Percentiles rank a stretch among this genome's conserved stretches.
These are phyloP conservation scores for Aspergillus amoenus DNA, from an alignment of 2,329 filamentous ascomycete genomes.

Conservation along the genomic window DNA sequence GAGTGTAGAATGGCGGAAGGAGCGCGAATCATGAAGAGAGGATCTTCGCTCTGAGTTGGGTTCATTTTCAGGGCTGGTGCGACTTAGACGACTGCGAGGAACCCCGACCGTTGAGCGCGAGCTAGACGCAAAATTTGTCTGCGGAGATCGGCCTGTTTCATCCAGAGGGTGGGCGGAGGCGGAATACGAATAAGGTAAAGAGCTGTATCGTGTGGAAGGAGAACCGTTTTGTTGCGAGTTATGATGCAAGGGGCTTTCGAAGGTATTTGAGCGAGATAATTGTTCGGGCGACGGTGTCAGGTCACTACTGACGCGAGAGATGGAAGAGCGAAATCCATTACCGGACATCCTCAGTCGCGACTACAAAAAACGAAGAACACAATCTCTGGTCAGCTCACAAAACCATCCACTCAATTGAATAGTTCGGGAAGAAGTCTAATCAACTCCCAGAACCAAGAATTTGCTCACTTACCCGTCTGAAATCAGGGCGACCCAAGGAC, in stretches of 20 bases:
- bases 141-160: slow-evolving; percentile 35
- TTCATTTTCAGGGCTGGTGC: slow-evolving; percentile 34
- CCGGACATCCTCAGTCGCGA: slow-evolving; percentile 40
- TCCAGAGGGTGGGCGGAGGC: slow-evolving; percentile 41
- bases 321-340: slow-evolving; percentile 34
- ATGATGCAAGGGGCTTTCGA: slow-evolving; percentile 33
- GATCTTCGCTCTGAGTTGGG: slow-evolving; percentile 30
- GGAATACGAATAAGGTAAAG: slow-evolving; percentile 28
- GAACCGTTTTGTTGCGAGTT: slow-evolving; percentile 33
- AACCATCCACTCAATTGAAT: not conserved
- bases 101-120: slow-evolving; percentile 38
- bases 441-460: slow-evolving; percentile 2
- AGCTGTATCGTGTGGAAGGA: slow-evolving; percentile 29
- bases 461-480: slow-evolving; percentile 36
- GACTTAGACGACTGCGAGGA: slow-evolving; percentile 37
- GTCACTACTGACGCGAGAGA: slow-evolving; percentile 30
- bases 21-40: slow-evolving; percentile 34
- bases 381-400: slow-evolving; percentile 20
- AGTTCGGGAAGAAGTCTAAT: slow-evolving; percentile 2
- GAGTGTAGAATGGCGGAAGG: slow-evolving; percentile 34
- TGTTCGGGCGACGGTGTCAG: slow-evolving; percentile 39
- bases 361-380: slow-evolving; percentile 20
- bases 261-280: slow-evolving; percentile 28
- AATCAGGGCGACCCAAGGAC: slow-evolving; percentile 38
- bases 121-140: slow-evolving; percentile 31